Conservation (phyloP, 2,329 filamentous ascomycete genomes). For the Aspergillus ruber region DNA sequence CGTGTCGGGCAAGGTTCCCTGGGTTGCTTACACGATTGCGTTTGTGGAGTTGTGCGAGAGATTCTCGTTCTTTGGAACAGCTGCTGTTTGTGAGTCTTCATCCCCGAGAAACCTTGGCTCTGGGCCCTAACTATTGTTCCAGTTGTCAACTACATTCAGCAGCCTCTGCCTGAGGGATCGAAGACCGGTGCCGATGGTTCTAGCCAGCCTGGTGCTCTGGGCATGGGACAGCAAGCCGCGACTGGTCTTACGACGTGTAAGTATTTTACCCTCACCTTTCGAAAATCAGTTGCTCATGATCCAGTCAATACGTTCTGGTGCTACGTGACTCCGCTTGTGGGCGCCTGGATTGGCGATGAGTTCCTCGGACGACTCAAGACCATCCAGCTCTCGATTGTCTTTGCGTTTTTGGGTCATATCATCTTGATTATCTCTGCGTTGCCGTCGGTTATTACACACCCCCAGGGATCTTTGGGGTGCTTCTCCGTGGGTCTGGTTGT, state of each 20-base stretch:
- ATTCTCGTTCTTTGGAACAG: conserved; percentile 70
- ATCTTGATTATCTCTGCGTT: conserved; percentile 62
- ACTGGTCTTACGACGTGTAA: conserved; percentile 46
- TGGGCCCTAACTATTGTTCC: conserved; percentile 5
- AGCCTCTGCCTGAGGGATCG: conserved; percentile 49
- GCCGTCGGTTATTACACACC: conserved; percentile 55
- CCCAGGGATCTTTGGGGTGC: conserved; percentile 53
- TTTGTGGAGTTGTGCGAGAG: conserved; percentile 71
- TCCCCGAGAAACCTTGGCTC: neutral
- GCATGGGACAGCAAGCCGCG: conserved; percentile 53
- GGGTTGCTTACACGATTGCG: conserved; percentile 62
- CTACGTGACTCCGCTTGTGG: conserved; percentile 55
- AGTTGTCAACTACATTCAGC: conserved; percentile 59
- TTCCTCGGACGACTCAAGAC: conserved; percentile 65
- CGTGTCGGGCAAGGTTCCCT: conserved; percentile 47
- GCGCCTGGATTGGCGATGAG: conserved; percentile 62
- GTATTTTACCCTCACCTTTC: conserved; percentile 1
- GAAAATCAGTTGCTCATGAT: neutral
- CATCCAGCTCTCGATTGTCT: conserved; percentile 58
- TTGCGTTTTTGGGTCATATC: conserved; percentile 62
- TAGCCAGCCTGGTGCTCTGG: conserved; percentile 47
- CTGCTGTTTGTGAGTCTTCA: conserved; percentile 53
- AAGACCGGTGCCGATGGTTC: conserved; percentile 44
- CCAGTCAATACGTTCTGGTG: conserved; percentile 56
- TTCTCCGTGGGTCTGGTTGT: conserved; percentile 61